These are phyloP conservation scores for Ophiostoma populinum DNA, from an alignment of 2,329 filamentous ascomycete species.

Conservation along the genomic window DNA sequence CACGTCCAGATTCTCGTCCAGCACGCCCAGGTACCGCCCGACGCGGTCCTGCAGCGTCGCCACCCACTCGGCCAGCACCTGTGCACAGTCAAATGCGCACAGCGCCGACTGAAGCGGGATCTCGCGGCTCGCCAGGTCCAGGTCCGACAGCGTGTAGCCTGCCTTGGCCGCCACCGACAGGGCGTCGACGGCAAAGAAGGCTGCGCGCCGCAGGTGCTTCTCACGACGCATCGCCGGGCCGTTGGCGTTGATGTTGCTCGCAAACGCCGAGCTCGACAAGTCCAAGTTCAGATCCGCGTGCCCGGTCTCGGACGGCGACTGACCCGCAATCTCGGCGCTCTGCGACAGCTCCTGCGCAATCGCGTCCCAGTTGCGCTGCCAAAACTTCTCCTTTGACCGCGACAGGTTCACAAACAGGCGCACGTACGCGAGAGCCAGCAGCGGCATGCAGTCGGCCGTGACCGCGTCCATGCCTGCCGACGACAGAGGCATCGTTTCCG, in stretches of 20 bases:
- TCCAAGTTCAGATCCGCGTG: conserved; percentile 27
- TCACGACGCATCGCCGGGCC: conserved; percentile 53
- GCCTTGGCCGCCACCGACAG: conserved; percentile 76
- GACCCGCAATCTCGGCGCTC: conserved; percentile 55
- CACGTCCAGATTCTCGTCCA: conserved; percentile 71
- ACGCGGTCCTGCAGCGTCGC: conserved; percentile 85
- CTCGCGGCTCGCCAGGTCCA: conserved; percentile 59
- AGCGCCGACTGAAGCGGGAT: conserved; percentile 80
- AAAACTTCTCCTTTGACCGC: conserved; percentile 80
- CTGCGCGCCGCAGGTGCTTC: conserved; percentile 80
- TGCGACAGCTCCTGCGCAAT: conserved; percentile 76
- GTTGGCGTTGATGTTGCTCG: not conserved
- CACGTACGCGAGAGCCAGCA: conserved; percentile 83
- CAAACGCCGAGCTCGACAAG: conserved; percentile 27
- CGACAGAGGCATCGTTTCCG: conserved; percentile 32
- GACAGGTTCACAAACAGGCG: conserved; percentile 87
- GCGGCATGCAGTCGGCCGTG: conserved; percentile 76
- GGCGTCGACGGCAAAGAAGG: conserved; percentile 85
- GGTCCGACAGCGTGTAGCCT: conserved; percentile 67
- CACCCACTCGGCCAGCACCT: conserved; percentile 88
- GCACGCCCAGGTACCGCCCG: conserved; percentile 71
- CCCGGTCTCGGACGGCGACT: conserved; percentile 33
- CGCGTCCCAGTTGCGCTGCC: conserved; percentile 82
- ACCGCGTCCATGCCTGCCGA: conserved; percentile 63
- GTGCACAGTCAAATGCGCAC: conserved; percentile 85